Conservation (phyloP, 169 alveolate genomes). For the Blepharisma undulans region DNA sequence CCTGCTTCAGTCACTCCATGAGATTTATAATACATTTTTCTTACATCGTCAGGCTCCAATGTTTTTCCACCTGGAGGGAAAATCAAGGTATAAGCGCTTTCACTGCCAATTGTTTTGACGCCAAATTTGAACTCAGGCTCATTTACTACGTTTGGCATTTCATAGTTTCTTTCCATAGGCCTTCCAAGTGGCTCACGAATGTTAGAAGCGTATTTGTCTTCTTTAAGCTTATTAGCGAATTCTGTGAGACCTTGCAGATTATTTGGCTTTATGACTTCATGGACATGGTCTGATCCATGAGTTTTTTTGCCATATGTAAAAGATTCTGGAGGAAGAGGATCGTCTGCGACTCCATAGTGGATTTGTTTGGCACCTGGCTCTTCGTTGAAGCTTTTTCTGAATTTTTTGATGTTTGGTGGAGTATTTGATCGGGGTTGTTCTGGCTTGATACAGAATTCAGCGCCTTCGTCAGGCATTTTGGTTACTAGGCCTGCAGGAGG, state of each 20-base stretch:
- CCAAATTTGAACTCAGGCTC: slow-evolving; percentile 63
- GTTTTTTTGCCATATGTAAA: slow-evolving; percentile 69
- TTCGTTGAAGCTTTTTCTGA: slow-evolving; percentile 69
- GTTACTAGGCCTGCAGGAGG: slow-evolving; percentile 46
- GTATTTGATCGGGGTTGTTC: slow-evolving; percentile 41
- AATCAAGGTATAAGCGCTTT: slow-evolving; percentile 71
- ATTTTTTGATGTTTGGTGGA: slow-evolving; percentile 76
- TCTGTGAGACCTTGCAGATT: slow-evolving; percentile 62
- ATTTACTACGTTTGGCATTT: slow-evolving; percentile 63
- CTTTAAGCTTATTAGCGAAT: slow-evolving; percentile 61
- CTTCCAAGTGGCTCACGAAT: slow-evolving; percentile 73
- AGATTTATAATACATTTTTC: slow-evolving; percentile 55
- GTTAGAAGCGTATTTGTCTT: slow-evolving; percentile 67
- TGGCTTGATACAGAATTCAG: slow-evolving; percentile 40
- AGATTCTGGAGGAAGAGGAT: slow-evolving; percentile 47
- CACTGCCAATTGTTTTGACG: slow-evolving; percentile 54
- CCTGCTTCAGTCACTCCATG: slow-evolving; percentile 78
- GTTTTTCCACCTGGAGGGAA: slow-evolving; percentile 63
- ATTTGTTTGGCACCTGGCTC: slow-evolving; percentile 66
- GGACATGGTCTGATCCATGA: slow-evolving; percentile 61
- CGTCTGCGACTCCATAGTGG: slow-evolving; percentile 78
- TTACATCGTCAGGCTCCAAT: slow-evolving; percentile 40
- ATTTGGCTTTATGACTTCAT: slow-evolving; percentile 53
- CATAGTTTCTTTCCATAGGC: slow-evolving; percentile 59
- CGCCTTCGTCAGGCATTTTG: slow-evolving; percentile 37